Percentiles rank a stretch among this genome's conserved stretches.
Conservation (phyloP, 2,329 filamentous ascomycete species). For the Nemania sp. region DNA sequence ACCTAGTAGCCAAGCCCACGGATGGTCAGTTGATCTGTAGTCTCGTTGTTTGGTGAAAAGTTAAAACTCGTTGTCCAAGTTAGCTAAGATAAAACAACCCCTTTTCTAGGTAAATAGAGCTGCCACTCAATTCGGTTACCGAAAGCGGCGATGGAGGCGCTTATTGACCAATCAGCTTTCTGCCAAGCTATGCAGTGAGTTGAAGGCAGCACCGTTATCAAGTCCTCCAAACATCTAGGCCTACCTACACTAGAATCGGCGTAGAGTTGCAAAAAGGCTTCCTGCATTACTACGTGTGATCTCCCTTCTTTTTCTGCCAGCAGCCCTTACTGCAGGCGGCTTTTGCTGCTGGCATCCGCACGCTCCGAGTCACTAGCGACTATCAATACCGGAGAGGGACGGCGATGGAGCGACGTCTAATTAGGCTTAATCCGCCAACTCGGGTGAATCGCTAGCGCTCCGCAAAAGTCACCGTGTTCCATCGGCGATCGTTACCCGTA, state of each 20-base stretch:
- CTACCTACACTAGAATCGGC: background rate
- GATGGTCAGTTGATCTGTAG: no score
- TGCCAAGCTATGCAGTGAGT: slow-evolving; percentile 3
- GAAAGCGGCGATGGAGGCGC: slow-evolving; percentile 28
- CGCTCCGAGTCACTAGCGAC: background rate
- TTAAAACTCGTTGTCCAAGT: no score
- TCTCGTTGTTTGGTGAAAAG: no score
- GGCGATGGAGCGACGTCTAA: background rate
- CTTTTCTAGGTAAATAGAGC: background rate
- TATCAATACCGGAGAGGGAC: background rate
- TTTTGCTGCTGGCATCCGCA: background rate
- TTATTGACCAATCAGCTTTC: slow-evolving; percentile 28
- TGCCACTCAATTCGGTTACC: slow-evolving; percentile 27
- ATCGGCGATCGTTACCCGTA: slow-evolving; percentile 1
- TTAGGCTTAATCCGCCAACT: background rate
- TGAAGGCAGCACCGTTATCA: slow-evolving; percentile 6
- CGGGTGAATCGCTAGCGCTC: slow-evolving; percentile 1
- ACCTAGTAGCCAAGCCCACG: no score
- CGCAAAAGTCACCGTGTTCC: background rate
- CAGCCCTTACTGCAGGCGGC: background rate
- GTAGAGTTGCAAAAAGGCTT: background rate
- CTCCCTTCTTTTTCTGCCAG: background rate
- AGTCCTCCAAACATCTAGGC: background rate
- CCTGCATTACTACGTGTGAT: slow-evolving; percentile 9
- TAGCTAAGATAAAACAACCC: background rate